A percentile compares a stretch with the other conserved stretches of the same genome.
These are phyloP conservation scores for Dactylella cylindrospora DNA, from an alignment of 2,329 filamentous ascomycete species.

Conservation along the genomic window DNA sequence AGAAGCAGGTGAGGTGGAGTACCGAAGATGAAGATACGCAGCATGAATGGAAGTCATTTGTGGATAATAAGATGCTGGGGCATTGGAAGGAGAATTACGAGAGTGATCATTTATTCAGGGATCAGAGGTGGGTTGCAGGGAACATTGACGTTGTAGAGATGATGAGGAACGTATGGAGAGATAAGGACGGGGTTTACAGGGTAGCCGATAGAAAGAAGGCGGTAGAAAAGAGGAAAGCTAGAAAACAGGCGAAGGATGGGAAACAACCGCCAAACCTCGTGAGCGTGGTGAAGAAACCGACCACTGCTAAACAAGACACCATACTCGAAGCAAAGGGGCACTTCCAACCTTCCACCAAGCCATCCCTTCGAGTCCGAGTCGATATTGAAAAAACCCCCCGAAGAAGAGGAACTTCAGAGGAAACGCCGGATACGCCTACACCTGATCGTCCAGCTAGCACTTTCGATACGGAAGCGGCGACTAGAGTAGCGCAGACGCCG, in stretches of 20 bases:
- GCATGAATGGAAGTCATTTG: conserved; percentile 4
- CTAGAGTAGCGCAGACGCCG: neutral
- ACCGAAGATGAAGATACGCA: conserved; percentile 3
- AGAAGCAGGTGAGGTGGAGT: conserved; percentile 17
- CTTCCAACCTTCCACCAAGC: neutral
- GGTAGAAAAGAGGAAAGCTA: neutral
- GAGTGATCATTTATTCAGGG: conserved; percentile 17
- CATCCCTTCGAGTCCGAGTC: too few species aligned
- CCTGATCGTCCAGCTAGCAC: neutral
- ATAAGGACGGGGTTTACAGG: neutral
- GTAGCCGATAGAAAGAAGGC: neutral
- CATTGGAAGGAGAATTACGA: conserved; percentile 10
- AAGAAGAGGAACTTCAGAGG: conserved; percentile 8
- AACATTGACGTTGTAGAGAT: too few species aligned
- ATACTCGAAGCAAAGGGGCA: too few species aligned
- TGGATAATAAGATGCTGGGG: conserved; percentile 8
- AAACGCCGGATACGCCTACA: conserved; percentile 9
- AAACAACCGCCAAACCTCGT: neutral
- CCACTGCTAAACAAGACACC: too few species aligned
- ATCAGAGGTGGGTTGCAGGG: conserved; percentile 1
- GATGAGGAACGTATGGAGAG: conserved; percentile 9
- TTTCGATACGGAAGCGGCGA: neutral
- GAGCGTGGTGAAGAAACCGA: neutral
- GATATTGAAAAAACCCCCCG: conserved; percentile 6
- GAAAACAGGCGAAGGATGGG: neutral